phyloP scores from a whole-genome alignment of 1,284 basidiomycete species.

The Gomphus bonarii region DNA sequence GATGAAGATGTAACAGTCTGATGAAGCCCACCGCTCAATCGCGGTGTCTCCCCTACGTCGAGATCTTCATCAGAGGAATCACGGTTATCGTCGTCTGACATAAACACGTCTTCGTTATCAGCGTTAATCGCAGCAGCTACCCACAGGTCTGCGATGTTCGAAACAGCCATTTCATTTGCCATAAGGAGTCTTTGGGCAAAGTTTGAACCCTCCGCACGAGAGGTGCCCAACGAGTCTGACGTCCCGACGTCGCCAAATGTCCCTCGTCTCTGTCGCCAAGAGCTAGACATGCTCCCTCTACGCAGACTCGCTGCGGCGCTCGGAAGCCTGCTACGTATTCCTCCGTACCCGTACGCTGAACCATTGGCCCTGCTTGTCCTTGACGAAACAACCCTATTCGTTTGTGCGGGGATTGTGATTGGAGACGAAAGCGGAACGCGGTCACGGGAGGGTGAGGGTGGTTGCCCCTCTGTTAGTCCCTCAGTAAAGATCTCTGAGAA shows the following conservation, averaged over 20 bases:
- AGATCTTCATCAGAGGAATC: slow-evolving; percentile 25
- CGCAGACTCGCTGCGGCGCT: slow-evolving; percentile 37
- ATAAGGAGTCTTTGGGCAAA: slow-evolving; percentile 87
- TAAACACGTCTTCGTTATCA: slow-evolving; percentile 72
- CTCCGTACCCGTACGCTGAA: slow-evolving; percentile 70
- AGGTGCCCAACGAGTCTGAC: slow-evolving; percentile 12
- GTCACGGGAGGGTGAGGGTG: slow-evolving; percentile 24
- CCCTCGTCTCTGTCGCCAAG: slow-evolving; percentile 38
- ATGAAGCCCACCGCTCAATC: slow-evolving; percentile 21
- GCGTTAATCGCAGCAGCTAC: slow-evolving; percentile 87
- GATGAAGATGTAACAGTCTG: slow-evolving; percentile 6
- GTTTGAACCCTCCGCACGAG: slow-evolving; percentile 45
- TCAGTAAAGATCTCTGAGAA: slow-evolving; percentile 49
- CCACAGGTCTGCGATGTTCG: slow-evolving; percentile 86
- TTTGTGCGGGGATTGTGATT: slow-evolving; percentile 25
- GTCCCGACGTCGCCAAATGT: slow-evolving; percentile 20
- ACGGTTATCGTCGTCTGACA: slow-evolving; percentile 30
- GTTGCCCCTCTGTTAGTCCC: slow-evolving; percentile 32
- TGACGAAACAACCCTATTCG: slow-evolving; percentile 29
- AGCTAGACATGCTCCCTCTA: slow-evolving; percentile 37
- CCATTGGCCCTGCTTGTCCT: slow-evolving; percentile 52
- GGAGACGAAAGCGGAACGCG: slow-evolving; percentile 39
- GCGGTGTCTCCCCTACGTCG: slow-evolving; percentile 15
- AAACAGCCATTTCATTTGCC: slow-evolving; percentile 86
- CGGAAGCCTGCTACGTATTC: slow-evolving; percentile 20